Percentiles rank a stretch among this genome's conserved stretches.
These are phyloP conservation scores for Dryas drummondii DNA, from an alignment of 306 rosid species.

Conservation along the genomic window DNA sequence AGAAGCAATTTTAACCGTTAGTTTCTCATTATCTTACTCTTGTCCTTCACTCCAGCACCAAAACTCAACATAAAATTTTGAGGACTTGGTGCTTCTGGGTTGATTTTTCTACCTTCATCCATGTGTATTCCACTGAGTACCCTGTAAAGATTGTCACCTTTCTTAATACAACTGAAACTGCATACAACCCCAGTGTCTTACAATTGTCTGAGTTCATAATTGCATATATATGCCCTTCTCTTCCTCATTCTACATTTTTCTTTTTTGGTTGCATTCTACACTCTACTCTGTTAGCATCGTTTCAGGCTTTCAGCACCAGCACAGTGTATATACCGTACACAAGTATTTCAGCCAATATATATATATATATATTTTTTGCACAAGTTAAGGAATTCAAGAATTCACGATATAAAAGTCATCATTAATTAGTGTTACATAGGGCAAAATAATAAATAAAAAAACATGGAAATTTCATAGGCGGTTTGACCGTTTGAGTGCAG, in stretches of 20 bases:
- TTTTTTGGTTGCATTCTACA: too few relatives aligned
- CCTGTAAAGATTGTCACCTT: slow-evolving; percentile 3
- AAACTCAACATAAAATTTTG: not conserved
- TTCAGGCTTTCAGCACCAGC: too few relatives aligned
- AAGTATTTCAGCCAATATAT: too few relatives aligned
- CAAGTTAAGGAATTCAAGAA: not conserved
- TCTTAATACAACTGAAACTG: not conserved
- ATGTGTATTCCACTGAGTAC: not conserved
- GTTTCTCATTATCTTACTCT: not conserved
- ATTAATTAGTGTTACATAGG: not conserved
- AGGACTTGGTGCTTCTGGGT: not conserved
- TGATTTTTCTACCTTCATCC: not conserved
- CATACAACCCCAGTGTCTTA: not conserved
- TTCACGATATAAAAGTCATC: not conserved
- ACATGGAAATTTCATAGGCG: not conserved
- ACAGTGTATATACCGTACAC: too few relatives aligned
- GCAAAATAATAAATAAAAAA: not conserved
- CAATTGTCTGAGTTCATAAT: not conserved
- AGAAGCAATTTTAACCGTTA: not conserved
- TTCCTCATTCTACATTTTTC: not conserved
- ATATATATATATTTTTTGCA: too few relatives aligned
- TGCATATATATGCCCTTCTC: not conserved
- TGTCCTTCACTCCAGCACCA: not conserved
- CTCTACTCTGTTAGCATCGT: too few relatives aligned
- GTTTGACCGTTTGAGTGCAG: not conserved